Base-by-base conservation (phyloP, 805 yeast genomes). In the Lipomyces oligophaga region DNA sequence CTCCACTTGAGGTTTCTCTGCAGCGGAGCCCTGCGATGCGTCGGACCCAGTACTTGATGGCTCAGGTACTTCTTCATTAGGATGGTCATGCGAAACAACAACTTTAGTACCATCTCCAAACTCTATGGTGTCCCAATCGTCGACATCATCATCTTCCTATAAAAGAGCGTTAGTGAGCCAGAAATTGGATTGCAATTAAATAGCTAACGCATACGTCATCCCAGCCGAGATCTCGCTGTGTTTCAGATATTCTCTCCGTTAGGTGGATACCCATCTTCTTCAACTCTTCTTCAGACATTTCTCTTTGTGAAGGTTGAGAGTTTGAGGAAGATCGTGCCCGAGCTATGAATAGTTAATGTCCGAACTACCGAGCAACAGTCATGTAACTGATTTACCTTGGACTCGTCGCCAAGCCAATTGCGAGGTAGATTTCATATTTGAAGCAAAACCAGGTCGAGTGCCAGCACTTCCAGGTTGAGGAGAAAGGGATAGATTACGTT, bases 81-180 rank as follows among this genome's bases (percentile, higher is more conserved):
- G 39, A 16, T 22, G 22, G 11, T 48, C 57, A 21, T 51, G 58
- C 8, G 46, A 28, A 10, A 57, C 38, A 19, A 57, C 58, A 21
- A 57, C 58, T 45, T 57, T 57, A 3, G 60, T 57, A 10, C 60
- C 60, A 27, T 57, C 60, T 5, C 55, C 60, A 40, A 57, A 57
- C 32, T 57, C 59, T 20, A 57, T 46, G 5, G 60, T 57, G 24
- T 57, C 58, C 27, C 61, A 65, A 57, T 54, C 55, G 32, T 60
- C 65, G 41, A 59, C 67, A 38, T 67, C 72, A 38, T 67, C 72
- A 35, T 66, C 70, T 36, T 66, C 70, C 38, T 63, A 31, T 13
- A 5, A 28, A 22, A 19, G n/a, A n/a, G n/a, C n/a, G n/a, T 26
- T 7, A 3, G 30, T 41, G 19, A 42, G 46, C 18, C n/a, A 15